Evolutionary conservation across 1,139 yeast genomes (phyloP), one percentile per base, ranked within the genome.

Genomic region (Saccharomyces hybrid): DNA sequence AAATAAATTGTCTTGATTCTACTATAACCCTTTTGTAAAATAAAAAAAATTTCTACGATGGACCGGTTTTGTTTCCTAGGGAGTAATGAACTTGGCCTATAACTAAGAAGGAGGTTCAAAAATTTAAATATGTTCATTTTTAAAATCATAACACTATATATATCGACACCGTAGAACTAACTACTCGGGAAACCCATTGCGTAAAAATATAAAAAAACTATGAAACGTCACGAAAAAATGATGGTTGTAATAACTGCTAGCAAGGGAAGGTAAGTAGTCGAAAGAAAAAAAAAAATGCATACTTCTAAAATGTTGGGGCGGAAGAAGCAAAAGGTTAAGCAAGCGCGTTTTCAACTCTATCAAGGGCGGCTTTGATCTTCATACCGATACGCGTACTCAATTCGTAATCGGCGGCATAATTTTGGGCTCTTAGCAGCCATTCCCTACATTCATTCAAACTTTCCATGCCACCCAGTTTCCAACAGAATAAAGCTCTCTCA

Each of bases 321-420:
- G 6, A 13, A 26, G 29, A 46, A 23, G 5, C 31, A 13, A 26
- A 25, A 9, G 28, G 25, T n/a, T 14, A 26, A n/a, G 29, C 48
- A 46, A 46, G 31, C n/a, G 38, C 61, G 49, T 64, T 76, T 55
- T 78, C 81, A 53, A 88, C 73, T 66, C 91, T 77, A 66, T 86
- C 95, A 51, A 81, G 69, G 1, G 97, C 96, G 3, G 96, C 93
- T 70, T 91, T 91, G 56, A 89, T 84, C 67, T 87, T 84, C 93
- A 91, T 86, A 20, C 89, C 86, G 11, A 95, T 83, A 64, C 98
- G 79, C 23, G 96, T 88, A 71, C 96, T 89, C 66, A 91, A 77
- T 68, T 91, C 98, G 70, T 89, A 91, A 70, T 91, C 98, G 49
- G 88, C 96, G 26, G 93, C 85, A 65, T 88, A 90, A 48, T 74